These are phyloP conservation scores for Camptophora hylomeconis DNA, from an alignment of 2,329 filamentous ascomycete genomes.

Conservation along the genomic window DNA sequence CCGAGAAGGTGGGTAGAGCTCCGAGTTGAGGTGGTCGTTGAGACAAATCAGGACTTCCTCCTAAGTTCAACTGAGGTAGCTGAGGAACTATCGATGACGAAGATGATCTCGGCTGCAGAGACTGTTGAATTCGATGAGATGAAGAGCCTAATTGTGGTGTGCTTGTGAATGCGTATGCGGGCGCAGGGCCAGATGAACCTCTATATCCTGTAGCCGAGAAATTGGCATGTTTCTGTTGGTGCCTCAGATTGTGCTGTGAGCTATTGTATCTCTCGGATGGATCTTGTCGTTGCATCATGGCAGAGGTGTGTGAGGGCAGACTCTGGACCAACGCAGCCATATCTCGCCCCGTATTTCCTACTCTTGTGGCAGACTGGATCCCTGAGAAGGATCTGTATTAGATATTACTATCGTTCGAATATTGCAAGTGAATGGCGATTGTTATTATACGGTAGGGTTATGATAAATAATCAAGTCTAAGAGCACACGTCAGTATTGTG, in stretches of 20 bases:
- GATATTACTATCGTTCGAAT: background rate
- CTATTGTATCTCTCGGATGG: constrained; percentile 43
- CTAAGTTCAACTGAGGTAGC: constrained; percentile 2
- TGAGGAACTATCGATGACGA: constrained; percentile 3
- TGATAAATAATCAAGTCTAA: constrained; percentile 1
- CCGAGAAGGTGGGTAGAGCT: constrained; percentile 9
- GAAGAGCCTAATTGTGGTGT: constrained; percentile 51
- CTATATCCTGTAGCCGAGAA: constrained; percentile 32
- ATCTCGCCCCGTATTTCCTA: constrained; percentile 27
- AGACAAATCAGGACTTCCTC: constrained; percentile 2
- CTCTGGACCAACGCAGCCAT: constrained; percentile 82
- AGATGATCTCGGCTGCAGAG: background rate
- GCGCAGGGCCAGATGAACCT: constrained; percentile 49
- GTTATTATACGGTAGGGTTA: background rate
- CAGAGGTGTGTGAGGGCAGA: constrained; percentile 60
- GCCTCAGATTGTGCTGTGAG: constrained; percentile 24
- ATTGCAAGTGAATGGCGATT: background rate
- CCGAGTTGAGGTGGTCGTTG: constrained; percentile 2
- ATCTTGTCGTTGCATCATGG: constrained; percentile 64
- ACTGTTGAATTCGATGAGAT: constrained; percentile 32
- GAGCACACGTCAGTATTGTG: background rate
- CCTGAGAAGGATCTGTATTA: background rate
- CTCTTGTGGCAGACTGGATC: background rate
- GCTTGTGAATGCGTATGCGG: constrained; percentile 63
- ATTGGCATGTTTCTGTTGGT: constrained; percentile 34